These are phyloP conservation scores for Truncatella angustata DNA, from an alignment of 2,329 filamentous ascomycete species.

Conservation along the genomic window DNA sequence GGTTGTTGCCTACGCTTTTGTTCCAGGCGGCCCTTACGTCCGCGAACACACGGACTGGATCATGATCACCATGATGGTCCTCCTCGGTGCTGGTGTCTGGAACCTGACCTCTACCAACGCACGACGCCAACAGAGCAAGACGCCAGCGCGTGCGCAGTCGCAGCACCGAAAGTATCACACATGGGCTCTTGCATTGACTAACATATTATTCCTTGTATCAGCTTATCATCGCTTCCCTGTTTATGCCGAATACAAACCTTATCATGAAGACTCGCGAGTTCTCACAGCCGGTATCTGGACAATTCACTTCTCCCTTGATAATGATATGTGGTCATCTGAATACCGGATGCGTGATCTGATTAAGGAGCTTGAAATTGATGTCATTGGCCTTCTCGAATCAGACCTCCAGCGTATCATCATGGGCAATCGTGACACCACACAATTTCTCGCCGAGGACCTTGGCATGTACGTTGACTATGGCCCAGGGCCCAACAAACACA, in stretches of 20 bases:
- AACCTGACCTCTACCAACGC: slow-evolving; percentile 57
- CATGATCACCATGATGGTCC: slow-evolving; percentile 81
- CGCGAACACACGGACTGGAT: slow-evolving; percentile 96
- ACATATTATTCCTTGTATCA: slow-evolving; percentile 75
- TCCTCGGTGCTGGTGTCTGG: slow-evolving; percentile 82
- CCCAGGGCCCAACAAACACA: slow-evolving; percentile 97
- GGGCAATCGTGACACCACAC: slow-evolving; percentile 95
- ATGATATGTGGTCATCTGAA: slow-evolving; percentile 98
- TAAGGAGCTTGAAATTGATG: slow-evolving; percentile 93
- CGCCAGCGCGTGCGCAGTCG: slow-evolving; percentile 27
- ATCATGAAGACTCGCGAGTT: slow-evolving; percentile 83
- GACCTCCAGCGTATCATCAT: slow-evolving; percentile 98
- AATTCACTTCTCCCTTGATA: slow-evolving; percentile 95
- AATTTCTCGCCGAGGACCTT: slow-evolving; percentile 91
- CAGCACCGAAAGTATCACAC: slow-evolving; percentile 53
- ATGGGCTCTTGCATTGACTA: slow-evolving; percentile 66
- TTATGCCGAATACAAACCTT: slow-evolving; percentile 86
- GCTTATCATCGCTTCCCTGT: slow-evolving; percentile 90
- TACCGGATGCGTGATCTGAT: slow-evolving; percentile 88
- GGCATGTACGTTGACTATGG: slow-evolving; percentile 99
- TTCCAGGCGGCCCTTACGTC: slow-evolving; percentile 88
- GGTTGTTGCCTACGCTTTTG: slow-evolving; percentile 97
- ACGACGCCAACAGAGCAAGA: slow-evolving; percentile 35
- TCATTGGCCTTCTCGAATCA: slow-evolving; percentile 89
- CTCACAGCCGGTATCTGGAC: slow-evolving; percentile 98